These are phyloP conservation scores for Rhodofomes roseus DNA, from an alignment of 1,284 basidiomycete genomes.

Conservation along the genomic window DNA sequence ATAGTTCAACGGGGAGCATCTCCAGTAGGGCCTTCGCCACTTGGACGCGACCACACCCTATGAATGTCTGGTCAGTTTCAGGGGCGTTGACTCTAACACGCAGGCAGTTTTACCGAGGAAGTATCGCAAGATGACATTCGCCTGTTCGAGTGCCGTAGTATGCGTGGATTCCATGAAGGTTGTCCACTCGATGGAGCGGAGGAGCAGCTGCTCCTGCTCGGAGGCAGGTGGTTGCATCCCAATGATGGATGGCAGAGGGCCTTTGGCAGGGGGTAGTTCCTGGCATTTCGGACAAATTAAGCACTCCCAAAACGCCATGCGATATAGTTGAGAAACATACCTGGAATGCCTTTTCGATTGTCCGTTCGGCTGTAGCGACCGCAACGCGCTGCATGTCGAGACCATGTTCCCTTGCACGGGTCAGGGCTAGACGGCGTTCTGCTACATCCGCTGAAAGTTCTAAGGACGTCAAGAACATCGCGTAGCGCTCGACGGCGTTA, in stretches of 20 bases:
- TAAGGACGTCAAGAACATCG: slow-evolving; percentile 84
- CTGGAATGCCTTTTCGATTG: slow-evolving; percentile 71
- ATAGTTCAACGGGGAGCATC: slow-evolving; percentile 65
- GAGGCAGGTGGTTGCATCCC: slow-evolving; percentile 46
- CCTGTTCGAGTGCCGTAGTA: slow-evolving; percentile 76
- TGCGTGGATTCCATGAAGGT: slow-evolving; percentile 75
- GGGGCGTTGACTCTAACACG: neutral
- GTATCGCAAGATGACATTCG: slow-evolving; percentile 83
- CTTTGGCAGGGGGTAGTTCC: slow-evolving; percentile 51
- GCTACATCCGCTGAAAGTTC: slow-evolving; percentile 65
- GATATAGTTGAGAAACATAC: slow-evolving; percentile 46
- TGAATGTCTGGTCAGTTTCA: slow-evolving; percentile 5
- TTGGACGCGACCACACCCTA: slow-evolving; percentile 72
- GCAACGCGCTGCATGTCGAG: slow-evolving; percentile 85
- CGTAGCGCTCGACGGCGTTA: slow-evolving; percentile 90
- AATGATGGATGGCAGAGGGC: slow-evolving; percentile 61
- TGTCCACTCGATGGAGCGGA: slow-evolving; percentile 94
- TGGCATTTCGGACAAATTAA: slow-evolving; percentile 20
- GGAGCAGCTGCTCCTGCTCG: slow-evolving; percentile 63
- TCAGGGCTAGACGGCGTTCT: slow-evolving; percentile 72
- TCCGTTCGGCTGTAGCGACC: slow-evolving; percentile 74
- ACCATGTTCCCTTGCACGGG: slow-evolving; percentile 78
- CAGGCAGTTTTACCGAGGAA: slow-evolving; percentile 65
- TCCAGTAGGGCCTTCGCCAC: slow-evolving; percentile 66
- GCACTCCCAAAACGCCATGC: no score